Evolutionary conservation across 2,329 filamentous ascomycete species (phyloP).

Genomic region (Dothiorella sarmentorum): DNA sequence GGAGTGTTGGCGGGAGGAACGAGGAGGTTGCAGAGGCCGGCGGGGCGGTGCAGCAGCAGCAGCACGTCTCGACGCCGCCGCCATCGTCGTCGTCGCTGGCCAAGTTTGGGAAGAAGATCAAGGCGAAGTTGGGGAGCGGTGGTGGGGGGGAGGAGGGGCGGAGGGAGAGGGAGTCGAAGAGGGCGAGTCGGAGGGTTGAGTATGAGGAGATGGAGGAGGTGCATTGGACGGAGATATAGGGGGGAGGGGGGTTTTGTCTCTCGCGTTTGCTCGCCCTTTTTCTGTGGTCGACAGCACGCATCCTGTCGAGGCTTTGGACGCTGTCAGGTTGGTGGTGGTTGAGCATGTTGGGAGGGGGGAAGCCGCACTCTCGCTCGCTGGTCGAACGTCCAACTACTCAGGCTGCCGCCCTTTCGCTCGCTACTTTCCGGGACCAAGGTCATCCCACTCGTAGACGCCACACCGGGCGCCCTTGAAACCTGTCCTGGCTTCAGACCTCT

Average conservation of each 20-base stretch:
- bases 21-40: neutral
- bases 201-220: conserved; percentile 15
- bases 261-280: neutral
- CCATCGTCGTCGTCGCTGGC: neutral
- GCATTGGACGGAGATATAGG: conserved; percentile 18
- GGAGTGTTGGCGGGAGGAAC: neutral
- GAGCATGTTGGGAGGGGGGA: too few species aligned
- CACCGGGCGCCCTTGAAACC: too few species aligned
- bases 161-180: neutral
- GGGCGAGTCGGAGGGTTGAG: neutral
- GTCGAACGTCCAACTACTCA: too few species aligned
- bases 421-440: too few species aligned
- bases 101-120: conserved; percentile 14
- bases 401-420: too few species aligned
- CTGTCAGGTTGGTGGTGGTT: too few species aligned
- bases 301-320: too few species aligned
- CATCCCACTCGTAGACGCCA: too few species aligned
- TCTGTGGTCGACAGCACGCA: too few species aligned
- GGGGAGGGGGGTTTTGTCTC: neutral
- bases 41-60: neutral
- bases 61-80: neutral
- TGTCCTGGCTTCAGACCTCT: too few species aligned
- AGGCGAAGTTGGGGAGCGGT: neutral
- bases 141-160: neutral
- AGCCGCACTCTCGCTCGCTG: too few species aligned